Evolutionary conservation across 2,329 filamentous ascomycete species (phyloP).

Genomic region (Epichloe baconii): DNA sequence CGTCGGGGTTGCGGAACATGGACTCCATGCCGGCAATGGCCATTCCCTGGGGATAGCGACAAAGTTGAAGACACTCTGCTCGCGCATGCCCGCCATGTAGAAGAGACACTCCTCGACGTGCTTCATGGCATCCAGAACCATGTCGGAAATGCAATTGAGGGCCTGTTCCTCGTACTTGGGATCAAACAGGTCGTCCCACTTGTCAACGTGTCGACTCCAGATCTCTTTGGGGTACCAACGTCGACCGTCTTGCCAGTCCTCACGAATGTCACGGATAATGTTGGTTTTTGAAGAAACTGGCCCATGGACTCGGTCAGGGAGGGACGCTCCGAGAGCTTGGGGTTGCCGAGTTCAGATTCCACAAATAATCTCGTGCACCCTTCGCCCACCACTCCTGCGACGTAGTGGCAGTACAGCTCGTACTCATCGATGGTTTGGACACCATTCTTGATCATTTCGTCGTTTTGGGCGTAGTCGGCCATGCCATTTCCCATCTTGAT

Average conservation of each 20-base stretch:
- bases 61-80: conserved; percentile 99
- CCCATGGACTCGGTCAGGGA: conserved; percentile 93
- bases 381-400: conserved; percentile 95
- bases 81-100: conserved; percentile 87
- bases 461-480: conserved; percentile 86
- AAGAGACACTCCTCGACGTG: conserved; percentile 91
- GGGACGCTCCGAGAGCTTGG: conserved; percentile 63
- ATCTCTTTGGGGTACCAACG: conserved; percentile 94
- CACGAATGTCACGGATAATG: conserved; percentile 89
- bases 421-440: conserved; percentile 80
- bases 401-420: conserved; percentile 95
- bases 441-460: conserved; percentile 66
- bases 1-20: conserved; percentile 78
- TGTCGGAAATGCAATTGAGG: conserved; percentile 77
- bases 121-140: conserved; percentile 80
- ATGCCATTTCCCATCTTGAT: conserved; percentile 95
- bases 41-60: conserved; percentile 92
- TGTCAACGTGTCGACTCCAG: conserved; percentile 88
- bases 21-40: conserved; percentile 88
- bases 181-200: conserved; percentile 83
- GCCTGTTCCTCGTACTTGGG: conserved; percentile 66
- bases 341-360: conserved; percentile 73
- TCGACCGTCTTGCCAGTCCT: conserved; percentile 77
- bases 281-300: conserved; percentile 97
- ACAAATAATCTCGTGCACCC: conserved; percentile 86